Base-by-base conservation (phyloP, 331 rosid species). In the Pyracantha coccinea region DNA sequence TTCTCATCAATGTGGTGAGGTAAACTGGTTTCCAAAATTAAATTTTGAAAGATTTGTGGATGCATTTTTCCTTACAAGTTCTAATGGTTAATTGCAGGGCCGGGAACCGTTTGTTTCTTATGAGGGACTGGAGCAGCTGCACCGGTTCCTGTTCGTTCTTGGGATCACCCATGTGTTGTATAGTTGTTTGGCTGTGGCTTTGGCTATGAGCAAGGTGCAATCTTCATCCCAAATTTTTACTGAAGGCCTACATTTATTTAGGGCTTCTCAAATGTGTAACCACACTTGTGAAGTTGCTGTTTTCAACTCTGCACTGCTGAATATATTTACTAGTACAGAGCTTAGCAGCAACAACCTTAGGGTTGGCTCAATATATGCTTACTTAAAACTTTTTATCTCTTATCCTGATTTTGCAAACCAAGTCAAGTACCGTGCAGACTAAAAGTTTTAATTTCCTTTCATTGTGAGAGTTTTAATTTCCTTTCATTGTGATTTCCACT, bases 21-120 rank as follows among this genome's bases (percentile, higher is more conserved):
- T 92, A 87, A 83, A 53, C 55, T 53, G 16, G 58, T 66, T 54
- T 24, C 50, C 74, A 24, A 68, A 24, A 32, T 66, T 24, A 33
- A 64, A 47, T 4, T 27, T 28, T 25, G 32, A 8, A 63, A 29
- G 4, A 35, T 35, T 59, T 58, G 41, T 61, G 25, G 38, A 7
- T 21, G 66, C 32, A 7, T 17, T 60, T 60, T n/a, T 4, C 77
- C 68, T 83, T 53, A 19, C 31, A 52, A 24, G 45, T 53, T 66
- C 32, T 73, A 32, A 80, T 67, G 53, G 65, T 71, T 79, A 73
- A 81, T 66, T 79, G 80, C 92, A 94, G 97, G 97, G 96, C 24
- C 97, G 82, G 27, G 99, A 94, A 82, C 99, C 99, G 31, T 94
- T 94, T 53, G 99, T 94, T 84, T 94, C 99, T 19, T 92, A 94